Conservation (phyloP, 1,284 basidiomycete species). For the Ustilago trichophora region DNA sequence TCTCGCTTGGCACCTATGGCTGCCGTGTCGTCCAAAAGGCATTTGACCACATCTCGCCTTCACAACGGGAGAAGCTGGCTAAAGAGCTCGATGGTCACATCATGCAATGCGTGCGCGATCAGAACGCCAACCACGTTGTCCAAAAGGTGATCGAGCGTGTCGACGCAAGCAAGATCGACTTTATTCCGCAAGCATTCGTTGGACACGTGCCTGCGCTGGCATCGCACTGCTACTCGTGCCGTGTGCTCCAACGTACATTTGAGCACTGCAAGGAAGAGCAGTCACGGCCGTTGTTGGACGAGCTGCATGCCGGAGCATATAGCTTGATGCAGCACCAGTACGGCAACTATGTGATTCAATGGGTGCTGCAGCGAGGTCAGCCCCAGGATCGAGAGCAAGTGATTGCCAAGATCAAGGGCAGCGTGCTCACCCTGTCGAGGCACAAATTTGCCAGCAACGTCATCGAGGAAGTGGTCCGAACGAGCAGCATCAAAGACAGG, state of each 20-base stretch:
- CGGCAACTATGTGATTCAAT: slow-evolving; percentile 91
- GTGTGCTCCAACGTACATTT: slow-evolving; percentile 91
- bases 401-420: slow-evolving; percentile 78
- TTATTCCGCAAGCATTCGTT: slow-evolving; percentile 77
- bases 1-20: slow-evolving; percentile 94
- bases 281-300: slow-evolving; percentile 80
- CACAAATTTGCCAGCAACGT: slow-evolving; percentile 99
- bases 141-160: slow-evolving; percentile 64
- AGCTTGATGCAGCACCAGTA: slow-evolving; percentile 68
- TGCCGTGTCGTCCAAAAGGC: slow-evolving; percentile 73
- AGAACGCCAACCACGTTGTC: slow-evolving; percentile 92
- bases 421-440: slow-evolving; percentile 73
- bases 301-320: slow-evolving; percentile 77
- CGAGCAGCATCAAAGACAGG: slow-evolving; percentile 74
- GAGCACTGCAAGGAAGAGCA: slow-evolving; percentile 74
- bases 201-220: slow-evolving; percentile 85
- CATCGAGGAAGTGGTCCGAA: slow-evolving; percentile 87
- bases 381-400: slow-evolving; percentile 77
- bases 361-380: slow-evolving; percentile 83
- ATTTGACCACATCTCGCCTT: slow-evolving; percentile 71
- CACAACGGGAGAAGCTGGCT: slow-evolving; percentile 45
- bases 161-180: slow-evolving; percentile 79
- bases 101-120: slow-evolving; percentile 86
- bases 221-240: slow-evolving; percentile 91
- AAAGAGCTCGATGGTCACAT: slow-evolving; percentile 82